Conservation (phyloP, 805 yeast genomes). For the Candida alai region DNA sequence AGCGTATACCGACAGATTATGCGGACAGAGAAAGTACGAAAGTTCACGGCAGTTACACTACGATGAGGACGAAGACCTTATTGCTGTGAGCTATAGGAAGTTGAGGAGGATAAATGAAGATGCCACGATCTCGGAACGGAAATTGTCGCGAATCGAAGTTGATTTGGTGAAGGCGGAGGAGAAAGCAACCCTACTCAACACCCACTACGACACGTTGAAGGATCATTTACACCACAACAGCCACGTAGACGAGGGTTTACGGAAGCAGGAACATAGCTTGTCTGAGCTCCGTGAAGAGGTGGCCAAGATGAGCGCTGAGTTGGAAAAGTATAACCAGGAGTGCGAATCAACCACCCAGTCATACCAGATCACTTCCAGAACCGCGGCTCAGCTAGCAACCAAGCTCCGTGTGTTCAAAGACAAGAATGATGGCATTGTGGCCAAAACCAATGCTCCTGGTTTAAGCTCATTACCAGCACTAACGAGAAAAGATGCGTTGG, state of each 20-base stretch:
- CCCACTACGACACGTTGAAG: slow-evolving; percentile 12
- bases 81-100: slow-evolving; percentile 29
- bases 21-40: slow-evolving; percentile 22
- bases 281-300: slow-evolving; percentile 25
- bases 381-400: slow-evolving; percentile 28
- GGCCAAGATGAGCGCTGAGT: slow-evolving; percentile 20
- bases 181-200: slow-evolving; percentile 13
- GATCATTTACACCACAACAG: slow-evolving; percentile 3
- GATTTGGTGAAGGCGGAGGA: slow-evolving; percentile 22
- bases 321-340: slow-evolving; percentile 22
- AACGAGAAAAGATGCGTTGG: slow-evolving; percentile 29
- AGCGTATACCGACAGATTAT: slow-evolving; percentile 16
- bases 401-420: slow-evolving; percentile 18
- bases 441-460: slow-evolving; percentile 32
- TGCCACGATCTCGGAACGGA: slow-evolving; percentile 29
- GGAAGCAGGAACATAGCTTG: slow-evolving; percentile 11
- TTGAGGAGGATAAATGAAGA: slow-evolving; percentile 34
- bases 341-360: slow-evolving; percentile 24
- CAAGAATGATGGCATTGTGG: slow-evolving; percentile 15
- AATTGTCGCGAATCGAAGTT: slow-evolving; percentile 26
- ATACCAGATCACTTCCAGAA: slow-evolving; percentile 32
- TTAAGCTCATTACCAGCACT: slow-evolving; percentile 31
- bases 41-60: slow-evolving; percentile 27
- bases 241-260: neutral
- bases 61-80: slow-evolving; percentile 31